phyloP scores from a whole-genome alignment of 1,139 yeast genomes.

The Saccharomycopsis crataegensis region DNA sequence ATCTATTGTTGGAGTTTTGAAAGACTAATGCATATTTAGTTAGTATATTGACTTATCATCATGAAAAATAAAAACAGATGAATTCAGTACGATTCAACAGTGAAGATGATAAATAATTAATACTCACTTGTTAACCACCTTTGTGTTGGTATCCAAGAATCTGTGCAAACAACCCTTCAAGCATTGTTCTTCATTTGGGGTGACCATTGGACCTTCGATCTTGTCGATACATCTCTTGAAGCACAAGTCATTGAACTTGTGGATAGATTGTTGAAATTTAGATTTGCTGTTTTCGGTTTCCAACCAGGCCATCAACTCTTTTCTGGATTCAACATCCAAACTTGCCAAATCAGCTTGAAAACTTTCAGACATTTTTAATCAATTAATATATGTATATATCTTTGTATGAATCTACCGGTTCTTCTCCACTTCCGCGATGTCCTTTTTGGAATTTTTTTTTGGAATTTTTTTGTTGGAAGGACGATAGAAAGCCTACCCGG shows the following conservation, averaged over 20 bases:
- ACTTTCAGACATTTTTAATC: slow-evolving; percentile 44
- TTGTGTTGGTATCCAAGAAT: slow-evolving; percentile 80
- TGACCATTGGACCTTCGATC: slow-evolving; percentile 46
- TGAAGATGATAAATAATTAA: not conserved
- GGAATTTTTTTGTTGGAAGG: not conserved
- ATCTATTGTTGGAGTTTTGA: not conserved
- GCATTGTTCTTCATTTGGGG: slow-evolving; percentile 60
- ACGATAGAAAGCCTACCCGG: not conserved
- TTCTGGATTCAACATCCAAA: slow-evolving; percentile 64
- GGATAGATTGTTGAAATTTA: slow-evolving; percentile 80
- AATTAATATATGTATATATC: not conserved
- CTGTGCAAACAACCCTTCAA: slow-evolving; percentile 76
- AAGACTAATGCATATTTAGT: not conserved
- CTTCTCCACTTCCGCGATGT: no score
- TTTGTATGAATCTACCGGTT: not conserved
- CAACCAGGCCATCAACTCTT: slow-evolving; percentile 67
- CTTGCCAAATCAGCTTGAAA: slow-evolving; percentile 53
- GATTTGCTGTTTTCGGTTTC: slow-evolving; percentile 83
- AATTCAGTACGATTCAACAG: not conserved
- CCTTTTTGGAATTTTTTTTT: not conserved
- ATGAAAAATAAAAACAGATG: not conserved
- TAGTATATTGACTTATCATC: not conserved
- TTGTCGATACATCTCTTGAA: slow-evolving; percentile 75
- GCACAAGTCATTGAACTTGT: slow-evolving; percentile 82
- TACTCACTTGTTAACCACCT: slow-evolving; percentile 60